Evolutionary conservation across 2,329 filamentous ascomycete species (phyloP).

Genomic region (Phialemoniopsis sp.): DNA sequence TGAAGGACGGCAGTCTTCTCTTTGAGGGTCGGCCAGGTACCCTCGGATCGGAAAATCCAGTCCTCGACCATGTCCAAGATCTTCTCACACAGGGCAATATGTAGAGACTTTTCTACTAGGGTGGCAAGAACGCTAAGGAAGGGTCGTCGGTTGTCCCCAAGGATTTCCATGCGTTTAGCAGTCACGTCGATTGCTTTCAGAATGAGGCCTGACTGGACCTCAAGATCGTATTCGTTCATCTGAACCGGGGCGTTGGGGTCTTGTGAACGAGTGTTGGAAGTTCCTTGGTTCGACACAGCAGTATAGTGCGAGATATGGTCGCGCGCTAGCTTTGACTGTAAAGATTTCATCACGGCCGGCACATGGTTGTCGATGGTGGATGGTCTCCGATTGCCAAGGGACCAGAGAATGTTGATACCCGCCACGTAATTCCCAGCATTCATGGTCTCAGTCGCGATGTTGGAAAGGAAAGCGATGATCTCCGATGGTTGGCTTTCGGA

Average conservation of each 20-base stretch:
- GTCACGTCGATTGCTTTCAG: constrained; percentile 94
- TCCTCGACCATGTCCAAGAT: constrained; percentile 89
- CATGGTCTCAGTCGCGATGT: constrained; percentile 83
- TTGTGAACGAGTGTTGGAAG: constrained; percentile 36
- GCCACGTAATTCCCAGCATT: constrained; percentile 78
- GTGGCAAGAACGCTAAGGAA: constrained; percentile 95
- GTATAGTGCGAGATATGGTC: constrained; percentile 83
- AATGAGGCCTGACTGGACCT: constrained; percentile 86
- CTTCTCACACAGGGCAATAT: constrained; percentile 82
- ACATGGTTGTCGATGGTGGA: constrained; percentile 89
- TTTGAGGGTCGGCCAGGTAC: constrained; percentile 94
- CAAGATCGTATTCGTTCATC: constrained; percentile 72
- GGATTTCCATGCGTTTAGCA: constrained; percentile 83
- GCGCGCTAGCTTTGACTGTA: constrained; percentile 86
- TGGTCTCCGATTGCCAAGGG: constrained; percentile 78
- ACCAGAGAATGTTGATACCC: constrained; percentile 92
- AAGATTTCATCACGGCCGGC: constrained; percentile 81
- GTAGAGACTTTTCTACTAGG: constrained; percentile 90
- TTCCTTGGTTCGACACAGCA: constrained; percentile 46
- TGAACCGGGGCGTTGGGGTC: constrained; percentile 55
- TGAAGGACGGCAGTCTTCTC: constrained; percentile 99
- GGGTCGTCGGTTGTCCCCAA: constrained; percentile 85
- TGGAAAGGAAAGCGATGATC: constrained; percentile 78
- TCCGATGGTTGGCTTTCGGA: constrained; percentile 79
- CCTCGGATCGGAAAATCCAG: constrained; percentile 94